Base-by-base conservation (phyloP, 768 basidiomycete genomes). In the Suillus subaureus region DNA sequence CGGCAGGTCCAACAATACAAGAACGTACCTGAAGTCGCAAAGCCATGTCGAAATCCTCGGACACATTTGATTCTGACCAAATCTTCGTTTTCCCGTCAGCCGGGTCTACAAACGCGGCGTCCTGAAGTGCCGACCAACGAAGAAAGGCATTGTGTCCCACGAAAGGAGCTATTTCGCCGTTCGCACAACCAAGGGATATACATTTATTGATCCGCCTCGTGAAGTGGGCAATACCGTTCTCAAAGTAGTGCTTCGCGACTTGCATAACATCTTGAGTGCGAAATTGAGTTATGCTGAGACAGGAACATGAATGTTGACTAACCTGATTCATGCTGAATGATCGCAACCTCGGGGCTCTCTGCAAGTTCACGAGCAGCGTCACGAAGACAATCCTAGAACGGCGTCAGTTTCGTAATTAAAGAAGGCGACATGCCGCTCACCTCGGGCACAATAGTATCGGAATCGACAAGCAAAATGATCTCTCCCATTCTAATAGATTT, bases 311-410 rank as follows among this genome's bases (percentile, higher is more conserved):
- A 51, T 15, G n/a, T 69, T 23, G 28, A 43, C 70, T 33, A 37
- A 85, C 87, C 90, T 13, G 90, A 91, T 70, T 90, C 89, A 73
- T 95, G 93, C 73, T 94, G 93, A 62, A 95, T 93, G 81, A 95
- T 92, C 7, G 89, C 91, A 57, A 93, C 87, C 64, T 94, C 89
- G 1, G 92, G 92, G 67, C 89, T 89, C 74, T 89, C 88, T 12
- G 85, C 79, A 65, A 95, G 81, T 75, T 95, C 92, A 42, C 90
- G 86, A 18, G 91, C 92, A 5, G 93, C 93, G 77, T 94, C 93
- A 65, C 91, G 83, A 75, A 96, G 87, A 73, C 92, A 96, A 75
- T 96, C 93, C 85, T 88, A 65, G 8, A 35, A 51, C 15, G 2
- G 6, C 26, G 18, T 55, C 39, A 64, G 47, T 64, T 26, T 13